Percentiles rank a stretch among this genome's conserved stretches.
Evolutionary conservation across 2,329 filamentous ascomycete species (phyloP).

Genomic region (Claviceps spartinae): DNA sequence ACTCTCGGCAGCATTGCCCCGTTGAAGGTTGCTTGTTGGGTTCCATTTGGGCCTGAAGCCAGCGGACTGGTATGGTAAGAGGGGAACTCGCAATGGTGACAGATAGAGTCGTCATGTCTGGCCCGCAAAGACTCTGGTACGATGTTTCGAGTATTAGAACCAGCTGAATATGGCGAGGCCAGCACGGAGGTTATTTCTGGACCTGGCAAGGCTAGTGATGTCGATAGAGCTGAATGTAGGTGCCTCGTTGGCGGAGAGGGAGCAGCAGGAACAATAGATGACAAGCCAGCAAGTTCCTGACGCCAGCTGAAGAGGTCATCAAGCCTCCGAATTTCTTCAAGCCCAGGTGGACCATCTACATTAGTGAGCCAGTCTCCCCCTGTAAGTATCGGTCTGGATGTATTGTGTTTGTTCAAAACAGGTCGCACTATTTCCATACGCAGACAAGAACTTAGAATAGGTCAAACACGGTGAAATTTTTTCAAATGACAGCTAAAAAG

Average conservation of each 20-base stretch:
- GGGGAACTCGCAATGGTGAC: not conserved
- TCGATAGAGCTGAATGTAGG: too few relatives aligned
- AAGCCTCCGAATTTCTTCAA: not conserved
- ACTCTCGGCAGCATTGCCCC: not conserved
- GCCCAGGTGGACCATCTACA: not conserved
- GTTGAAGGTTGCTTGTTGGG: not conserved
- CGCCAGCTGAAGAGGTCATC: not conserved
- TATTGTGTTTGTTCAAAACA: not conserved
- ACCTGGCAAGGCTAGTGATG: not conserved
- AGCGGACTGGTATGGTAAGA: not conserved
- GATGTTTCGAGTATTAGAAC: not conserved
- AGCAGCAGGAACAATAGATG: not conserved
- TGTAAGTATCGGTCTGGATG: not conserved
- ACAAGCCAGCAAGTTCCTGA: not conserved
- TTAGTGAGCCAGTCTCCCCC: slow-evolving; percentile 4
- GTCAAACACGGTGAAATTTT: not conserved
- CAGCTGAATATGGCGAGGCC: not conserved
- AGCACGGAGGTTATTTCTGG: not conserved
- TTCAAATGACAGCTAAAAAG: not conserved
- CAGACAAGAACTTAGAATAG: not conserved
- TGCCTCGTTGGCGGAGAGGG: not conserved
- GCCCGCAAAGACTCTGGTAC: not conserved
- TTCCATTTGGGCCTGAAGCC: not conserved
- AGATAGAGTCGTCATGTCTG: not conserved
- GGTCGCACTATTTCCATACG: not conserved